These are phyloP conservation scores for Fomitopsis schrenkii DNA, from an alignment of 1,284 basidiomycete genomes.

Conservation along the genomic window DNA sequence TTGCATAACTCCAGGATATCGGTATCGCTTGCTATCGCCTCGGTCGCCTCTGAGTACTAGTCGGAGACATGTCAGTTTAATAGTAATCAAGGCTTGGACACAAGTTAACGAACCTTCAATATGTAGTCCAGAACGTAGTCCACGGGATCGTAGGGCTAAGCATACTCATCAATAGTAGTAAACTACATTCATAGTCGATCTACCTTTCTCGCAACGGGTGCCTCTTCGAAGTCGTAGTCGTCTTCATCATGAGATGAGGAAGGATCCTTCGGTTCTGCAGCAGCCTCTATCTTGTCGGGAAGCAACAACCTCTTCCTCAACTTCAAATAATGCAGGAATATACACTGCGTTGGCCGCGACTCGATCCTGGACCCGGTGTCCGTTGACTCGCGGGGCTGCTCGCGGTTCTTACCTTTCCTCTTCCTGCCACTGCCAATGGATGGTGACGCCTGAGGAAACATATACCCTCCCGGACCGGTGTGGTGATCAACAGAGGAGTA, in stretches of 20 bases:
- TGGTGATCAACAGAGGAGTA: neutral
- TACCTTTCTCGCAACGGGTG: neutral
- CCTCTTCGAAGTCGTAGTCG: constrained; percentile 1
- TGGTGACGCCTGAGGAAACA: neutral
- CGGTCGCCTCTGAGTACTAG: constrained; percentile 13
- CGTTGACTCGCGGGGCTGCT: neutral
- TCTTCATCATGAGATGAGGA: constrained; percentile 1
- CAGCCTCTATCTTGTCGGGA: constrained; percentile 10
- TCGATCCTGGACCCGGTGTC: neutral
- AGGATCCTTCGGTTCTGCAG: constrained; percentile 13
- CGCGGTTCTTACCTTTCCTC: neutral
- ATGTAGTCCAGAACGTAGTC: constrained; percentile 15
- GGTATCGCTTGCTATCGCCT: constrained; percentile 16
- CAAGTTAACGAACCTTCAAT: constrained; percentile 7
- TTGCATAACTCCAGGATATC: constrained; percentile 14
- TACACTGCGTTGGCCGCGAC: constrained; percentile 12
- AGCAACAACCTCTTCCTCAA: constrained; percentile 8
- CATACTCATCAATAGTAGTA: neutral
- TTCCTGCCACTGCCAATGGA: neutral
- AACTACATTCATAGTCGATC: neutral
- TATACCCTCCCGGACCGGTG: neutral
- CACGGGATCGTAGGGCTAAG: constrained; percentile 4
- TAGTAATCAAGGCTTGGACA: neutral
- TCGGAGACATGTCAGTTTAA: neutral
- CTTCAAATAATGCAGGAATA: constrained; percentile 21